Base-by-base conservation (phyloP, 139 green algal genomes). In the Bryopsis sp. region DNA sequence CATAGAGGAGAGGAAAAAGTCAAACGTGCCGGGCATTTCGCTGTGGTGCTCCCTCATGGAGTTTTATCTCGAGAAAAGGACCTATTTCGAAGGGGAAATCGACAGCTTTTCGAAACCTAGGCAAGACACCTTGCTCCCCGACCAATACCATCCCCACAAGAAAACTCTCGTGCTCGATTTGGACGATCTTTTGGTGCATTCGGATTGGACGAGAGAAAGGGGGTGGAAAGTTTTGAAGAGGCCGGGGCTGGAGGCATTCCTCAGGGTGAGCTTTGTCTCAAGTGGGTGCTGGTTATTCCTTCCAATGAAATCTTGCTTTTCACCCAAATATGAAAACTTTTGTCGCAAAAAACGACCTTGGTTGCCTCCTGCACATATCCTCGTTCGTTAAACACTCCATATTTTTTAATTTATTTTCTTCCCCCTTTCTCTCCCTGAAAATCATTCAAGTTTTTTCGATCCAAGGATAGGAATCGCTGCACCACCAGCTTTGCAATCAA, bases 121-220 rank as follows among this genome's bases (percentile, higher is more conserved):
- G 2, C 91, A 82, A 35, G 89, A 99, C 69, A 80, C 82, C 39
- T 88, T 98, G 39, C 84, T 98, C 48, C 93, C 93, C 0, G 92
- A 97, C 74, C 81, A 94, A 48, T 81, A 75, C 0, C 85, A 84
- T 3, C 69, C 83, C 31, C 70, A 81, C n/a, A 48, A 83, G 22
- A 90, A 91, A 64, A 98, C 93, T 11, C 81, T 98, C 26, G 93
- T 99, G 31, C 82, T 99, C 38, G 94, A 99, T 79, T 75, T 99
- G 48, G 88, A 98, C 62, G 89, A 94, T 34, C 73, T 92, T 57
- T 83, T 98, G 62, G 81, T 98, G 38, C 83, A 92, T 65, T 92
- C 86, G 11, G 82, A 97, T 65, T 98, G 94, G 94, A 95, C 83
- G 26, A 81, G 90, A 1, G 80, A 80, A 34, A 76, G 73, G n/a